Evolutionary conservation across 768 basidiomycete genomes (phyloP).

Genomic region (Trametes cingulata): DNA sequence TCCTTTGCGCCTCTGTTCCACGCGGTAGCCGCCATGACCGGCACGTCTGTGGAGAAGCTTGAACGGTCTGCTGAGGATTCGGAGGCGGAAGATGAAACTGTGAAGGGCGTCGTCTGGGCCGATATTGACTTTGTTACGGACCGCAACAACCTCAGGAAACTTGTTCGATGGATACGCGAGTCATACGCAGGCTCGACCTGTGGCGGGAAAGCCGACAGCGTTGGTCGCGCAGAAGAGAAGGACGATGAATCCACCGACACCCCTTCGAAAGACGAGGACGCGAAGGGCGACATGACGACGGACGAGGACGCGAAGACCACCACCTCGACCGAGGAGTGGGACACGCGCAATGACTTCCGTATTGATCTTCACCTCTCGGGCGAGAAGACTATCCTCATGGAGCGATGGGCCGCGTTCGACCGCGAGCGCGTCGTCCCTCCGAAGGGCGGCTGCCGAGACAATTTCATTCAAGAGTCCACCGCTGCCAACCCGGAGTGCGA

Average conservation of each 20-base stretch:
- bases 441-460: slow-evolving; percentile 26
- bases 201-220: neutral
- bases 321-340: neutral
- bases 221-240: no score
- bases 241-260: neutral
- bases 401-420: slow-evolving; percentile 52
- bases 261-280: neutral
- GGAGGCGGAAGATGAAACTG: slow-evolving; percentile 6
- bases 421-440: slow-evolving; percentile 18
- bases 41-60: neutral
- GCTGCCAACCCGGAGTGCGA: slow-evolving; percentile 20
- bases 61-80: neutral
- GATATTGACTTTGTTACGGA: slow-evolving; percentile 55
- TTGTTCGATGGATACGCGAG: slow-evolving; percentile 53
- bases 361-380: slow-evolving; percentile 70
- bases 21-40: slow-evolving; percentile 48
- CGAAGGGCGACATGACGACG: neutral
- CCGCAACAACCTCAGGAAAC: slow-evolving; percentile 64
- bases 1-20: slow-evolving; percentile 56
- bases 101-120: slow-evolving; percentile 37
- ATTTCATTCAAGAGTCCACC: slow-evolving; percentile 46
- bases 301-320: neutral
- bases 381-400: slow-evolving; percentile 56
- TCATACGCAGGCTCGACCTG: neutral
- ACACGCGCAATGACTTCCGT: slow-evolving; percentile 46